Conservation (phyloP, 2,329 filamentous ascomycete species). For the Scleromitrula shiraiana region DNA sequence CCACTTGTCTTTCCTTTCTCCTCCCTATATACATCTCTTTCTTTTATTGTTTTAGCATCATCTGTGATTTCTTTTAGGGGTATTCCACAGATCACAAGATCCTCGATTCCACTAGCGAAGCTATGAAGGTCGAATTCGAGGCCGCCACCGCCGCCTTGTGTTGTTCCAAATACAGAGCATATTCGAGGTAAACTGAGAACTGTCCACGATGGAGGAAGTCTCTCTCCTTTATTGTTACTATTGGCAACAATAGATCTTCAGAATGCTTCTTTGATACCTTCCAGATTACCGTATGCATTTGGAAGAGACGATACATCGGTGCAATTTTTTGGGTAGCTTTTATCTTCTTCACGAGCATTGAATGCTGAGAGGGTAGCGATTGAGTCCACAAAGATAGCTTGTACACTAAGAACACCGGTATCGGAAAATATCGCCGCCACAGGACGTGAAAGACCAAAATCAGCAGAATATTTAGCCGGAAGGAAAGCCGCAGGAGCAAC, state of each 20-base stretch:
- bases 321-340: neutral
- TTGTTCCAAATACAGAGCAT: neutral
- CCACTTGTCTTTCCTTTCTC: neutral
- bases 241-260: constrained; percentile 4
- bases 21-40: neutral
- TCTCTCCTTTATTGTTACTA: neutral
- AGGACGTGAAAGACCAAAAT: neutral
- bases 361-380: constrained; percentile 3
- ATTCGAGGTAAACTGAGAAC: neutral
- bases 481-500: constrained; percentile 1
- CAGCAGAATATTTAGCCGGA: neutral
- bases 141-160: neutral
- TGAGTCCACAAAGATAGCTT: neutral
- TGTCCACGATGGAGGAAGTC: constrained; percentile 1
- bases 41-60: constrained; percentile 1
- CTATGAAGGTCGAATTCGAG: neutral
- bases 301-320: neutral
- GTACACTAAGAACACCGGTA: neutral
- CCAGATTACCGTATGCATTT: neutral
- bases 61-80: neutral
- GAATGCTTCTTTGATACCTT: constrained; percentile 3
- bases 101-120: neutral
- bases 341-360: neutral
- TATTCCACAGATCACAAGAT: neutral
- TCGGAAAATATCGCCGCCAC: neutral